phyloP scores from a whole-genome alignment of 2,329 filamentous ascomycete genomes.

The Xylaria sp. region DNA sequence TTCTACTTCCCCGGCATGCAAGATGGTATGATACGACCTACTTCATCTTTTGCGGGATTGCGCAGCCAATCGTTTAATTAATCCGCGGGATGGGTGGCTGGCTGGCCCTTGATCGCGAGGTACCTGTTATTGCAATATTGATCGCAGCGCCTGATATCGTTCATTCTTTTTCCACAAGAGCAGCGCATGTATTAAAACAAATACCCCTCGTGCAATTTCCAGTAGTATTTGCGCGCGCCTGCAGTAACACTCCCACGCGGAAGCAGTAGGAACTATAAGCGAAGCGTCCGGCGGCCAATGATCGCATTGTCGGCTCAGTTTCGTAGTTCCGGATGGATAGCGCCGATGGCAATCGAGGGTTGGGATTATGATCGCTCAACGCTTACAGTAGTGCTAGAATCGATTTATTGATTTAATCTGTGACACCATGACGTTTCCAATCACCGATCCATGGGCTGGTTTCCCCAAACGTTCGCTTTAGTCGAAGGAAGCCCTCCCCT shows the following conservation, averaged over 20 bases:
- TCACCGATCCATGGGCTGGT: conserved; percentile 4
- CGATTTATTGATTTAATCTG: conserved; percentile 15
- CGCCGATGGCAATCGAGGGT: conserved; percentile 1
- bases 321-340: conserved; percentile 11
- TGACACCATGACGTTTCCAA: conserved; percentile 13
- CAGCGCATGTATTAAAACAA: conserved; percentile 1
- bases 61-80: conserved; percentile 37
- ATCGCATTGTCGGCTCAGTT: background rate
- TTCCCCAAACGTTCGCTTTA: conserved; percentile 12
- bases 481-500: conserved; percentile 1
- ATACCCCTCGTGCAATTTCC: background rate
- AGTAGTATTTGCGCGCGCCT: conserved; percentile 20
- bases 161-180: conserved; percentile 10
- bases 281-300: conserved; percentile 12
- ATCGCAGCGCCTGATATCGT: conserved; percentile 7
- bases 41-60: conserved; percentile 35
- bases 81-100: conserved; percentile 30
- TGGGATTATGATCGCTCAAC: conserved; percentile 17
- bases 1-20: conserved; percentile 32
- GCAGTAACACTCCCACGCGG: background rate
- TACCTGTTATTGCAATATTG: conserved; percentile 6
- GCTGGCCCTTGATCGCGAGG: conserved; percentile 6
- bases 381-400: conserved; percentile 12
- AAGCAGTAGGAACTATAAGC: background rate
- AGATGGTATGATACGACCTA: conserved; percentile 31